Conservation (phyloP, 257 asterid genomes). For the Nicotiana obtusifolia region DNA sequence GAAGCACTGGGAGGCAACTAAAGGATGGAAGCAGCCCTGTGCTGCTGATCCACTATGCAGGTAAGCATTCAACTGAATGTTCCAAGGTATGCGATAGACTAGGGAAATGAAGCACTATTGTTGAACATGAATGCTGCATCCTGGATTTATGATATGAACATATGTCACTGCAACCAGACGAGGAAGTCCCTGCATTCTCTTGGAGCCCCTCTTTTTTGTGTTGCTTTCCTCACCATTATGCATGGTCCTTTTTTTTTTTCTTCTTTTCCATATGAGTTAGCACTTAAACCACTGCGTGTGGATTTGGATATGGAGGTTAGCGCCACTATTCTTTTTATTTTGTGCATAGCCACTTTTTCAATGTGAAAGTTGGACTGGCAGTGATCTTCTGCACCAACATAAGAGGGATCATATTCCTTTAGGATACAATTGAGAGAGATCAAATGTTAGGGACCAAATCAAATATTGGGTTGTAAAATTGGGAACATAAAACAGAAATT, state of each 20-base stretch:
- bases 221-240: not conserved
- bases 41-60: constrained; percentile 94
- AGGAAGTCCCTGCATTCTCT: not conserved
- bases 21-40: constrained; percentile 89
- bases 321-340: not conserved
- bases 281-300: not conserved
- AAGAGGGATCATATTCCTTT: not conserved
- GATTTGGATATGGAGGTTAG: not conserved
- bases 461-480: not conserved
- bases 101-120: not conserved
- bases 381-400: not conserved
- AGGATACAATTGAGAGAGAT: not conserved
- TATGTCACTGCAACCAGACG: not conserved
- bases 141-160: not conserved
- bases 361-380: not conserved
- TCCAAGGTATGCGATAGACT: not conserved
- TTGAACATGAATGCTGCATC: not conserved
- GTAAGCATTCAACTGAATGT: constrained; percentile 26
- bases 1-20: constrained; percentile 53
- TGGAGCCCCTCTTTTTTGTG: not conserved
- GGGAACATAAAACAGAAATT: not conserved
- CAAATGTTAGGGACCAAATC: not conserved
- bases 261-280: not conserved
- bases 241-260: not conserved
- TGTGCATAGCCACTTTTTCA: not conserved